Conservation (phyloP, 1,139 yeast species). For the Blastobotrys aristatus region DNA sequence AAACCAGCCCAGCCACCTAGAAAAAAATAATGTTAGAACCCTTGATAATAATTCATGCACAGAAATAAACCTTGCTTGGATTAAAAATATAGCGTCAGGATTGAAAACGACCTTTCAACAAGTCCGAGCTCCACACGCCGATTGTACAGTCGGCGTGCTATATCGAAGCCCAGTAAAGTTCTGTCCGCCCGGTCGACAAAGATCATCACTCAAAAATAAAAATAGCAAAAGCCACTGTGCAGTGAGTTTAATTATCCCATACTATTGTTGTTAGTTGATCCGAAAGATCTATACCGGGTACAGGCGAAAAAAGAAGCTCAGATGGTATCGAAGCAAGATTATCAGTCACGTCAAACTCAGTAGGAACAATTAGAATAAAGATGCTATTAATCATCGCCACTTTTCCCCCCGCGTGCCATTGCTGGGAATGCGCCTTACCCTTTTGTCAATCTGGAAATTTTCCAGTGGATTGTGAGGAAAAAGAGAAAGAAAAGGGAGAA, state of each 20-base stretch:
- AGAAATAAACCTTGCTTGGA: too few relatives aligned
- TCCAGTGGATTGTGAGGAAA: too few relatives aligned
- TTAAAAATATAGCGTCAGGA: too few relatives aligned
- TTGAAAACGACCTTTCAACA: conserved; percentile 29
- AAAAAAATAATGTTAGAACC: too few relatives aligned
- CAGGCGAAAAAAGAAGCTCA: conserved; percentile 23
- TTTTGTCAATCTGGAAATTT: too few relatives aligned
- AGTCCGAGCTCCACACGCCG: conserved; percentile 19
- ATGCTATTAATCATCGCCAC: conserved; percentile 24
- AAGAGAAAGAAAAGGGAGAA: conserved; percentile 1
- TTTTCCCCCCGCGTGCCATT: too few relatives aligned
- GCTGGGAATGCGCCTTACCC: too few relatives aligned
- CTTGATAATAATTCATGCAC: too few relatives aligned
- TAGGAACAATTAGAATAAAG: conserved; percentile 33
- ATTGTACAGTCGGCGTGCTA: conserved; percentile 27
- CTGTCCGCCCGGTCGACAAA: conserved; percentile 36
- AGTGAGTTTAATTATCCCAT: background rate
- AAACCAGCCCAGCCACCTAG: too few relatives aligned
- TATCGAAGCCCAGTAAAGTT: conserved; percentile 16
- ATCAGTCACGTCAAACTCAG: conserved; percentile 24
- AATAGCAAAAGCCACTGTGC: too few relatives aligned
- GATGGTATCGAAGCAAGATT: conserved; percentile 28
- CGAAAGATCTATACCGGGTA: too few relatives aligned
- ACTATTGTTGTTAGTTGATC: background rate
- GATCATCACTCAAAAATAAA: conserved; percentile 26